Percentiles rank a stretch among this genome's conserved stretches.
phyloP scores from a whole-genome alignment of 441 rosid species.

The Theobroma grandiflorum region DNA sequence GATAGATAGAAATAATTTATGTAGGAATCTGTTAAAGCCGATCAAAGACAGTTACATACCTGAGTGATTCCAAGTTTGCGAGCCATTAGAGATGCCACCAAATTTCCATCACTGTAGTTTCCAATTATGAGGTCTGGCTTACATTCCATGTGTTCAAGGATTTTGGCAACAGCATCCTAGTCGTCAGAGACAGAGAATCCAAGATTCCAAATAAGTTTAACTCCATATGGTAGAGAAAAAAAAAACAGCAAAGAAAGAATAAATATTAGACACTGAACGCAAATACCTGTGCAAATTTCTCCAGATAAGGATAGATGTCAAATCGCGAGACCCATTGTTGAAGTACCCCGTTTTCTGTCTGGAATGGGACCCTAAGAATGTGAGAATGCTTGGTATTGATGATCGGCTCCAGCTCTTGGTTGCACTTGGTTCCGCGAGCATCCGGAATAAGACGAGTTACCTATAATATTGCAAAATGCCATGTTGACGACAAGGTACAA shows the following conservation, averaged over 20 bases:
- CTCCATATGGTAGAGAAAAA: background rate
- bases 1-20: background rate
- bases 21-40: background rate
- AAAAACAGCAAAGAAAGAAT: background rate
- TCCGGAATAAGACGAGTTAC: constrained; percentile 86
- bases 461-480: constrained; percentile 34
- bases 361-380: constrained; percentile 89
- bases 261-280: background rate
- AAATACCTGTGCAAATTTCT: constrained; percentile 73
- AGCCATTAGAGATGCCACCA: constrained; percentile 91
- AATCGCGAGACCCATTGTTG: constrained; percentile 91
- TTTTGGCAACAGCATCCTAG: constrained; percentile 72
- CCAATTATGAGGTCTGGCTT: constrained; percentile 96
- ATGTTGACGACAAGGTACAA: background rate
- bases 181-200: background rate
- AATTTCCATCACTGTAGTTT: constrained; percentile 92
- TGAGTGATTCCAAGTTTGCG: constrained; percentile 79
- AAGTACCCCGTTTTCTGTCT: constrained; percentile 67
- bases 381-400: constrained; percentile 73
- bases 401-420: constrained; percentile 82
- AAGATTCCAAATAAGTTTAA: background rate
- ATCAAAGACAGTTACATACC: constrained; percentile 40
- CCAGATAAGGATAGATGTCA: constrained; percentile 87
- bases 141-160: constrained; percentile 67
- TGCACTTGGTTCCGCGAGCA: constrained; percentile 82